phyloP scores from a whole-genome alignment of 2,329 filamentous ascomycete genomes.

The Clonostachys rhizophaga region DNA sequence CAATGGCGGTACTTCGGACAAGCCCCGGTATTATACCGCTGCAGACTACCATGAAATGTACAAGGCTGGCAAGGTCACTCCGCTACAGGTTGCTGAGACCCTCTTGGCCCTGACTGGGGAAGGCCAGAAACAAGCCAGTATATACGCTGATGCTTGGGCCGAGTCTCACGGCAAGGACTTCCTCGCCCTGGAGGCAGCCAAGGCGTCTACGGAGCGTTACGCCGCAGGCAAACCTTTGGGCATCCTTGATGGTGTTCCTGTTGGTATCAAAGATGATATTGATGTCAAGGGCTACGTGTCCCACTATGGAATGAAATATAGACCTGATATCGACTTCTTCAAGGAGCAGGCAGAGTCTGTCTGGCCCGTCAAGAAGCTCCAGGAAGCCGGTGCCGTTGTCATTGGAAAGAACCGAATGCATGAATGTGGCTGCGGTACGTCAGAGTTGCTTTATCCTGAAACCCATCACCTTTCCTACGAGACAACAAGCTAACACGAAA shows the following conservation, averaged over 20 bases:
- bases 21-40: conserved; percentile 60
- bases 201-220: conserved; percentile 69
- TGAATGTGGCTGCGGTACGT: conserved; percentile 65
- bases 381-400: conserved; percentile 26
- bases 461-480: conserved; percentile 5
- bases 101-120: conserved; percentile 68
- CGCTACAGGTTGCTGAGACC: conserved; percentile 64
- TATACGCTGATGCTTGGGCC: conserved; percentile 71
- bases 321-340: conserved; percentile 48
- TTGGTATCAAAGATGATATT: conserved; percentile 80
- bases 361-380: conserved; percentile 49
- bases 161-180: conserved; percentile 54
- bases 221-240: conserved; percentile 60
- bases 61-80: conserved; percentile 64
- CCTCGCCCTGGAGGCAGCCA: conserved; percentile 61
- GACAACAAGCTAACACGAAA: neutral
- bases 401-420: conserved; percentile 72
- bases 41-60: conserved; percentile 77
- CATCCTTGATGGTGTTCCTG: conserved; percentile 75
- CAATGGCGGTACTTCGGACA: conserved; percentile 18
- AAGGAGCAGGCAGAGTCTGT: conserved; percentile 48
- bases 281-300: conserved; percentile 66
- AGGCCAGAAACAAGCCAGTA: conserved; percentile 44
- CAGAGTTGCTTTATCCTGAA: conserved; percentile 3
- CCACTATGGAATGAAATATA: conserved; percentile 58